Evolutionary conservation across 306 rosid species (phyloP).

Genomic region (Canavalia gladiata): DNA sequence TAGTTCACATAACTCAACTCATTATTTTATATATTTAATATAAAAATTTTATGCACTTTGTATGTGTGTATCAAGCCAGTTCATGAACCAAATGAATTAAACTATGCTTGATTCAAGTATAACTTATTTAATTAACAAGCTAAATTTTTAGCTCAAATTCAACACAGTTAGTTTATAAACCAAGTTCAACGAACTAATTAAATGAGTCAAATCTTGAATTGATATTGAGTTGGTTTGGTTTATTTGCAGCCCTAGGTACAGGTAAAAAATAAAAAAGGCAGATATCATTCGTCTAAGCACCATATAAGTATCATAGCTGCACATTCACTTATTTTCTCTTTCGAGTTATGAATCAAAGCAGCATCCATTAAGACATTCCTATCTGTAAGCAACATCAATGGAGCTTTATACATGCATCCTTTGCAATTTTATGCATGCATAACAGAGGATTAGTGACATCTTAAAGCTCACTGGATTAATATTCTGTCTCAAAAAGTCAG

Average conservation of each 20-base stretch:
- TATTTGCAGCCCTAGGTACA: not conserved
- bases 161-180: too few relatives aligned
- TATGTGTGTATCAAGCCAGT: too few relatives aligned
- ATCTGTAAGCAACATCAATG: constrained; percentile 30
- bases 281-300: constrained; percentile 9
- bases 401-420: constrained; percentile 11
- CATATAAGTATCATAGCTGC: constrained; percentile 6
- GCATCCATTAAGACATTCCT: not conserved
- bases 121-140: too few relatives aligned
- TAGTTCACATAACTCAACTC: too few relatives aligned
- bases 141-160: too few relatives aligned
- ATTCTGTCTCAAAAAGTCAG: constrained; percentile 8
- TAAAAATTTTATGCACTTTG: too few relatives aligned
- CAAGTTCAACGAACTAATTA: too few relatives aligned
- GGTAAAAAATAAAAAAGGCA: not conserved
- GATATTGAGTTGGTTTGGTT: too few relatives aligned
- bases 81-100: too few relatives aligned
- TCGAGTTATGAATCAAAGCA: not conserved
- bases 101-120: too few relatives aligned
- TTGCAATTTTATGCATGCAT: constrained; percentile 3
- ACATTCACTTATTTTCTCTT: constrained; percentile 18
- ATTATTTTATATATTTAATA: too few relatives aligned
- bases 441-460: constrained; percentile 8
- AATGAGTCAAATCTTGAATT: too few relatives aligned
- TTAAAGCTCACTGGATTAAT: constrained; percentile 10